These are phyloP conservation scores for Suhomyces coccinellae DNA, from an alignment of 1,139 yeast genomes.

Conservation along the genomic window DNA sequence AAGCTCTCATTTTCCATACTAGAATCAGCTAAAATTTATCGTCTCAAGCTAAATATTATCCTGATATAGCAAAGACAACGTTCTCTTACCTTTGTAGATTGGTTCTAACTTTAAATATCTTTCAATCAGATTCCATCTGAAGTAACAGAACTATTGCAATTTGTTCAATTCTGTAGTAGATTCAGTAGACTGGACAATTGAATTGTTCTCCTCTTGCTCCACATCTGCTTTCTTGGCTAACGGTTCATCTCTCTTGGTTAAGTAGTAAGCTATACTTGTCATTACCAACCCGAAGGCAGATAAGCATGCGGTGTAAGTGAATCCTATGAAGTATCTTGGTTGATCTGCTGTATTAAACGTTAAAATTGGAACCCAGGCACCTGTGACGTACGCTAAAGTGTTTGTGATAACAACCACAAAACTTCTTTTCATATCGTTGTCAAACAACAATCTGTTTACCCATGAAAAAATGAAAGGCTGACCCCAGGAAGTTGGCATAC, in stretches of 20 bases:
- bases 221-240: neutral
- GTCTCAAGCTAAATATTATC: too few species aligned
- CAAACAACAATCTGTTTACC: slow-evolving; percentile 23
- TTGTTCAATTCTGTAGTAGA: neutral
- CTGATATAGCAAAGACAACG: too few species aligned
- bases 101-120: too few species aligned
- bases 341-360: slow-evolving; percentile 36
- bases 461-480: slow-evolving; percentile 28
- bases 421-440: slow-evolving; percentile 26
- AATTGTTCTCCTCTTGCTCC: neutral
- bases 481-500: slow-evolving; percentile 43
- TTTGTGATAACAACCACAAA: slow-evolving; percentile 26
- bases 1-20: too few species aligned
- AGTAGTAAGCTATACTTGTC: slow-evolving; percentile 27
- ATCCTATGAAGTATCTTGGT: slow-evolving; percentile 30
- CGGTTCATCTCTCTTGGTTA: slow-evolving; percentile 35
- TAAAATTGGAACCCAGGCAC: slow-evolving; percentile 27
- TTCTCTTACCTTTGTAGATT: too few species aligned
- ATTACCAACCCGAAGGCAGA: slow-evolving; percentile 22
- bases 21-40: too few species aligned
- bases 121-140: too few species aligned
- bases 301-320: slow-evolving; percentile 25
- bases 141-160: too few species aligned
- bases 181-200: neutral
- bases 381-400: slow-evolving; percentile 26